Percentiles rank a stretch among this genome's conserved stretches.
Evolutionary conservation across 257 asterid genomes (phyloP).

Genomic region (Solanum clarkiae): DNA sequence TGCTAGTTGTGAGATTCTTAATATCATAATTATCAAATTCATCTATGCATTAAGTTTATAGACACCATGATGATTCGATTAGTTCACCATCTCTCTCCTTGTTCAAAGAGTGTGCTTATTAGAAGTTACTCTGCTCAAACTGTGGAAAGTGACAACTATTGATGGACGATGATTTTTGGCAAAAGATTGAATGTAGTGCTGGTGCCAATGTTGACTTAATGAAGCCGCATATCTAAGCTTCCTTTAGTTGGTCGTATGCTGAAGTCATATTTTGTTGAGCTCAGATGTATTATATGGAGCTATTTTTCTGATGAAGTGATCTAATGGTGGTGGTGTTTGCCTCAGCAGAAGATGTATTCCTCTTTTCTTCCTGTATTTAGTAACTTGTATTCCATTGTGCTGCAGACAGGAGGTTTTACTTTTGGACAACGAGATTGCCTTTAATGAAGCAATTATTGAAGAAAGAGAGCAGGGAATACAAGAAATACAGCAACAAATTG

Average conservation of each 20-base stretch:
- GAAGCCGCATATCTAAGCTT: not conserved
- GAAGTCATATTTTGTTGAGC: not conserved
- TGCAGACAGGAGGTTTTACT: slow-evolving; percentile 79
- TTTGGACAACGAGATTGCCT: slow-evolving; percentile 82
- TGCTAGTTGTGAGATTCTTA: not conserved
- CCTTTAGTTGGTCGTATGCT: not conserved
- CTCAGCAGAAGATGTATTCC: not conserved
- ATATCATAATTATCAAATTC: not conserved
- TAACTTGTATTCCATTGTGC: not conserved
- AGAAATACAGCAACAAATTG: slow-evolving; percentile 91
- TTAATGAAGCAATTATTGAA: slow-evolving; percentile 89
- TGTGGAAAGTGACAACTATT: not conserved
- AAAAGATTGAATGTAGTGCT: not conserved
- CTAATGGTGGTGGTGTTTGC: not conserved
- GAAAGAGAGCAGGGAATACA: slow-evolving; percentile 97
- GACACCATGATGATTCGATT: not conserved
- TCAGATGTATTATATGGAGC: not conserved
- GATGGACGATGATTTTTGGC: not conserved
- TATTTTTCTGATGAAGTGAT: not conserved
- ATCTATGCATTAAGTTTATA: not conserved
- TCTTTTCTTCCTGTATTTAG: not conserved
- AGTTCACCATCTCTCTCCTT: not conserved
- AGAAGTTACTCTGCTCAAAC: not conserved
- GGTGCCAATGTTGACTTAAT: not conserved
- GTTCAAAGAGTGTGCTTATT: not conserved